These are phyloP conservation scores for Lippia alba DNA, from an alignment of 305 asterid genomes.

Conservation along the genomic window DNA sequence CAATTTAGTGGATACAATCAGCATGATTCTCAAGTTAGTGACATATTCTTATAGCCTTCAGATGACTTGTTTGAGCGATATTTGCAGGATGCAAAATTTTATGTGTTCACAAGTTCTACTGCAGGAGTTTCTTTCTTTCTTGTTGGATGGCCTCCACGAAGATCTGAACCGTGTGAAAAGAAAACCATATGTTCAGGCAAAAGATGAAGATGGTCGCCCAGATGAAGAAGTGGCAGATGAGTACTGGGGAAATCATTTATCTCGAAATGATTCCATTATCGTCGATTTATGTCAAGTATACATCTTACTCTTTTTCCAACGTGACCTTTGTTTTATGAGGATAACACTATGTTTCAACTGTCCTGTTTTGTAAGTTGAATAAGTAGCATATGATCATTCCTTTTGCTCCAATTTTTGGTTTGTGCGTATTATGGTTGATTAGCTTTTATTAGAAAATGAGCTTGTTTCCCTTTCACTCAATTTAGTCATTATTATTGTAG, in stretches of 20 bases:
- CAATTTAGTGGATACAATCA: conserved; percentile 76
- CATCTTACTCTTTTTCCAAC: conserved; percentile 29
- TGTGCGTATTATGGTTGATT: background rate
- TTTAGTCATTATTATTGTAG: conserved; percentile 43
- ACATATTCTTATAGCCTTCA: conserved; percentile 16
- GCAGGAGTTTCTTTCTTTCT: conserved; percentile 80
- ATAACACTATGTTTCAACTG: conserved; percentile 10
- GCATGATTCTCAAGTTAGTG: conserved; percentile 86
- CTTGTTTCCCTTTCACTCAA: conserved; percentile 21
- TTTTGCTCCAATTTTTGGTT: conserved; percentile 7
- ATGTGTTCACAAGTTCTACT: conserved; percentile 17
- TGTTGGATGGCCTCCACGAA: conserved; percentile 92
- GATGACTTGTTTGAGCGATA: conserved; percentile 17
- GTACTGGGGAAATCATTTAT: conserved; percentile 75
- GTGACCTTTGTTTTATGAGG: conserved; percentile 9
- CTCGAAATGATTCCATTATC: conserved; percentile 76
- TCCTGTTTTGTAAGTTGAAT: conserved; percentile 4
- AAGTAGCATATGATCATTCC: conserved; percentile 19
- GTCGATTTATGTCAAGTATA: conserved; percentile 78
- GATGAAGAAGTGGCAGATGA: conserved; percentile 83
- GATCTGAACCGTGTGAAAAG: conserved; percentile 83
- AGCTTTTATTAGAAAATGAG: conserved; percentile 16
- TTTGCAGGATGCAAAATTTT: conserved; percentile 21
- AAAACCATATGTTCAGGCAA: conserved; percentile 65
- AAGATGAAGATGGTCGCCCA: conserved; percentile 61